Evolutionary conservation across 768 basidiomycete species (phyloP), one percentile per base, ranked within the genome.

Genomic region (Pulveroboletus sp.): DNA sequence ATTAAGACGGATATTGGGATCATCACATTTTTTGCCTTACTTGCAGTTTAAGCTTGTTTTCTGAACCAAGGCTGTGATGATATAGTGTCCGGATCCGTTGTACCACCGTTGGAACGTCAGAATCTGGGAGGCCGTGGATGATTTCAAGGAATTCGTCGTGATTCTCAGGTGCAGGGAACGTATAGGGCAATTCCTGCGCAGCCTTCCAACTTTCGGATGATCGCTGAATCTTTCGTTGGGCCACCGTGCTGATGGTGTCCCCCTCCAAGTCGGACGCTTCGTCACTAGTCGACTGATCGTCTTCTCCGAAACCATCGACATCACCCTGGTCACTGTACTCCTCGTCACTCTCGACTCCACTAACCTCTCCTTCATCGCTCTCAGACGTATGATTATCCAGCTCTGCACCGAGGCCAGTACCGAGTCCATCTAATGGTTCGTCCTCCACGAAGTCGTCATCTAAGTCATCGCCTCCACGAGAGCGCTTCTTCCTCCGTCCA

Each of bases 91-190:
- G 81, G 40, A 98, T 93, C 39, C 96, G 86, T 61, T 97, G 86
- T 32, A 97, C 75, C 2, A 97, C 91, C 0, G 75, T 83, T 5
- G 84, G 80, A 2, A 95, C 65, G 52, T 95, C 86, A 26, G 79
- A 71, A 38, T 91, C 87, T 14, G 80, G 75, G 15, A 93, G 66
- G 36, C 75, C 76, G 17, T 86, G 79, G 2, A 97, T 64, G 14
- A 95, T 85, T 21, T 86, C 80, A n/a, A 95, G 76, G 57, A 98
- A 88, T 50, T 95, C 92, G 40, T 90, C 89, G 58, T 98, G 93
- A 10, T 74, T 82, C 14, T 77, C 67, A 0, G 96, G 96, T 60
- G 93, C 95, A 38, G 88, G 78, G 67, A 97, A 98, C 1, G 91
- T 97, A 66, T 81, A 99, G 0, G 96, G 96, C 4, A 98, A 76